These are phyloP conservation scores for Candida glucosophila DNA, from an alignment of 1,139 yeast genomes.

Conservation along the genomic window DNA sequence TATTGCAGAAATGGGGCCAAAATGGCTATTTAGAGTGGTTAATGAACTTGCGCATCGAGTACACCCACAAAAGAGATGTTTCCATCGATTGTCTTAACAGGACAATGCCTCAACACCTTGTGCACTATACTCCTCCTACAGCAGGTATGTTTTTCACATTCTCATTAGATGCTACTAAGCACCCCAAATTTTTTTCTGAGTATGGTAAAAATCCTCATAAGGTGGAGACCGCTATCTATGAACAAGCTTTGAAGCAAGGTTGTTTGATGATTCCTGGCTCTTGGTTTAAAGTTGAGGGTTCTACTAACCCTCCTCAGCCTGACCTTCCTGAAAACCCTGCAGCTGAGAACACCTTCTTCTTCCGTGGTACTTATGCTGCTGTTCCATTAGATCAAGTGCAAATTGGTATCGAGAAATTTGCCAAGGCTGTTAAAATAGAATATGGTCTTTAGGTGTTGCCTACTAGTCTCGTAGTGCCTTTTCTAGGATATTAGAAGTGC, in stretches of 20 bases:
- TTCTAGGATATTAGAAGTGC: too few species aligned
- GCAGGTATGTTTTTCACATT: conserved; percentile 95
- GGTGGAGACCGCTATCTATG: conserved; percentile 60
- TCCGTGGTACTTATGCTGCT: conserved; percentile 89
- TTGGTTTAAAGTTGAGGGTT: conserved; percentile 60
- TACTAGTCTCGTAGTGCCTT: too few species aligned
- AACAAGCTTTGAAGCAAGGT: conserved; percentile 55
- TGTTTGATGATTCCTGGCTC: conserved; percentile 82
- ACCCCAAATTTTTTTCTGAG: conserved; percentile 56
- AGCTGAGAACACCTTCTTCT: conserved; percentile 46
- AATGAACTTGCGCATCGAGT: conserved; percentile 73
- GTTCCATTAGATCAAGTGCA: conserved; percentile 58
- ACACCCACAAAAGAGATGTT: conserved; percentile 64
- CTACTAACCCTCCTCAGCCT: conserved; percentile 44
- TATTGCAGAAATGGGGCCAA: conserved; percentile 42
- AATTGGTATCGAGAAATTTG: conserved; percentile 57
- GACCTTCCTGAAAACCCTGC: conserved; percentile 23
- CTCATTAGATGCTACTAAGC: conserved; percentile 66
- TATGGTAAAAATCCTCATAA: conserved; percentile 42
- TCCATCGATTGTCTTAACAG: conserved; percentile 61
- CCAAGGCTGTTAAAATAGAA: conserved; percentile 45
- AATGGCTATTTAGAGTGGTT: conserved; percentile 72
- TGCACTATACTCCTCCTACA: conserved; percentile 59
- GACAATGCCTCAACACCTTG: conserved; percentile 50
- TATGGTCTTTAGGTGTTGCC: conserved; percentile 18